Conservation (phyloP, 2,329 filamentous ascomycete genomes). For the Talaromyces sp. region DNA sequence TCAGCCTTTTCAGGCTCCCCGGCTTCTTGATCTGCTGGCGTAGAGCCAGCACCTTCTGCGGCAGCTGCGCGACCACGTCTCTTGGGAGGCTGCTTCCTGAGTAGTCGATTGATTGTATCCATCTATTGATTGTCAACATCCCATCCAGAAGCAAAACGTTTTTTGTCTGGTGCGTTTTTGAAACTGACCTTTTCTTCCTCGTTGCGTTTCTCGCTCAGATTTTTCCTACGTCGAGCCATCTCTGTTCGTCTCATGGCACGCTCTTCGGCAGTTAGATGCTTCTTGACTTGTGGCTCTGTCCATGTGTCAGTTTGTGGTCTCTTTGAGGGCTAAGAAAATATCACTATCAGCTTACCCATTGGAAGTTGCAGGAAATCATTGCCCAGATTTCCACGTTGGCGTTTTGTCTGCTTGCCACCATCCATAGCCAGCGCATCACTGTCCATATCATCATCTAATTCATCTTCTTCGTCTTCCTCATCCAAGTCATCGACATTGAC, state of each 20-base stretch:
- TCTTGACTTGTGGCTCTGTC: slow-evolving; percentile 70
- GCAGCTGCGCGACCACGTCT: slow-evolving; percentile 53
- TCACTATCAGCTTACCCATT: slow-evolving; percentile 48
- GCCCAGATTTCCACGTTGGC: slow-evolving; percentile 65
- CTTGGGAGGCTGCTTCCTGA: slow-evolving; percentile 68
- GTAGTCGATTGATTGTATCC: slow-evolving; percentile 69
- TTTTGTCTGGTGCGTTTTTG: neutral
- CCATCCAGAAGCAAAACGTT: no score
- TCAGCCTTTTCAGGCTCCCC: slow-evolving; percentile 44
- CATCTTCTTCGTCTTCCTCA: slow-evolving; percentile 46
- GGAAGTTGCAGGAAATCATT: slow-evolving; percentile 57
- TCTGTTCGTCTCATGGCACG: slow-evolving; percentile 72
- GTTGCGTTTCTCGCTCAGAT: slow-evolving; percentile 74
- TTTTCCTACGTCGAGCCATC: slow-evolving; percentile 73
- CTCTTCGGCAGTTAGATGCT: slow-evolving; percentile 72
- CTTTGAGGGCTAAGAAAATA: neutral
- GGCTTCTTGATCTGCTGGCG: slow-evolving; percentile 42
- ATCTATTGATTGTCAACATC: slow-evolving; percentile 50
- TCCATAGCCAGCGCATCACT: slow-evolving; percentile 54
- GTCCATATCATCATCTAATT: slow-evolving; percentile 48
- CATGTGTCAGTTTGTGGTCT: slow-evolving; percentile 15
- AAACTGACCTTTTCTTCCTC: slow-evolving; percentile 72
- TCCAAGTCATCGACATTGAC: slow-evolving; percentile 42
- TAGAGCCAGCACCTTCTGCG: slow-evolving; percentile 47
- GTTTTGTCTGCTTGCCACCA: slow-evolving; percentile 67